phyloP scores from a whole-genome alignment of 768 basidiomycete genomes.

The Galerina sulciceps region DNA sequence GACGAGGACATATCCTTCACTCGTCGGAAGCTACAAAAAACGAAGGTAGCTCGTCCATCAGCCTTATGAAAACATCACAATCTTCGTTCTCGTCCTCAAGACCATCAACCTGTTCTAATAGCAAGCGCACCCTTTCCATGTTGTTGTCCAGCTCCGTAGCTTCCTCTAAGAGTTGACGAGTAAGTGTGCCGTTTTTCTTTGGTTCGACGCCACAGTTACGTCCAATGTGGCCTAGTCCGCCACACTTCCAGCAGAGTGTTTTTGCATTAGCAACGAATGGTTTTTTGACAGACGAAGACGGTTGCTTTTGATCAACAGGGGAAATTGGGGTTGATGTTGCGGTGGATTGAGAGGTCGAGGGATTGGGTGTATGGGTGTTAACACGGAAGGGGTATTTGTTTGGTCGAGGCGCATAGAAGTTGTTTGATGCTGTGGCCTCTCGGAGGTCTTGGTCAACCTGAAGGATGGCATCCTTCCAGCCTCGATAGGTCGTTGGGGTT shows the following conservation, averaged over 20 bases:
- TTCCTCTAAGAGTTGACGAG: background rate
- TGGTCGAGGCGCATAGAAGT: background rate
- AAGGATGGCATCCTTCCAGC: background rate
- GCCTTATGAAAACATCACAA: background rate
- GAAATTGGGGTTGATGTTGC: background rate
- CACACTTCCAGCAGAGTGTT: constrained; percentile 4
- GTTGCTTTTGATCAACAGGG: background rate
- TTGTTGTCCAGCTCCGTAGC: background rate
- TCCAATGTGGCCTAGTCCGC: background rate
- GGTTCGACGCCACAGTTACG: background rate
- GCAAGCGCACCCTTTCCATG: background rate
- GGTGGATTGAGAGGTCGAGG: background rate
- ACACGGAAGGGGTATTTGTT: background rate
- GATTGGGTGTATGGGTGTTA: background rate
- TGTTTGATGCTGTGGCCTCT: background rate
- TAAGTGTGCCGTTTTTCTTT: background rate
- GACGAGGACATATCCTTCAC: constrained; percentile 10
- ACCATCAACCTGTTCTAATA: background rate
- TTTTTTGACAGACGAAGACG: no score
- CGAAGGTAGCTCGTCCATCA: background rate
- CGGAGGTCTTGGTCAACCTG: background rate
- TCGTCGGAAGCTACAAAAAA: constrained; percentile 10
- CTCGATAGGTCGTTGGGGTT: background rate
- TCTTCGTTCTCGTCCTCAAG: background rate
- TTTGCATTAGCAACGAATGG: background rate